Base-by-base conservation (phyloP, 495 filamentous ascomycete species). In the Oidiodendron maius region DNA sequence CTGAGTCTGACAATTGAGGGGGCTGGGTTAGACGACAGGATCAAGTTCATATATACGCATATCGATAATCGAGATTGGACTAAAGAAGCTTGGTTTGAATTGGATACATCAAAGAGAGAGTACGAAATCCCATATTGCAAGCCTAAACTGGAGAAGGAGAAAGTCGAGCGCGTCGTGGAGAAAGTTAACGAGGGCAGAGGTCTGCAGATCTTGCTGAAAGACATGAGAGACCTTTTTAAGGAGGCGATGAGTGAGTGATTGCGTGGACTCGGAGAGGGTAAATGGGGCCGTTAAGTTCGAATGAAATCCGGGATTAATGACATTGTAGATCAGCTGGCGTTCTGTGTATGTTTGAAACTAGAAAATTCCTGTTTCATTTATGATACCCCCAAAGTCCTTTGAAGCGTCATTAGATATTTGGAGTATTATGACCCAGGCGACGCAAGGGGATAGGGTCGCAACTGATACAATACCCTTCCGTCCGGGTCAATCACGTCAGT, bases 21-120 rank as follows among this genome's bases (percentile, higher is more conserved):
- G 3, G 86, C 86, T 0, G 91, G 91, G 0, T 73, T 76, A 42
- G 82, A 85, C 45, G 91, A 96, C 66, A 74, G 87, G 30, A 71
- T 98, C 52, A 94, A 91, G 65, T 95, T 98, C 70, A 78, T 90
- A 3, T 98, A 85, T 61, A 89, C 78, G n/a, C 86, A 95, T 64
- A 66, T 96, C 23, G 78, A 86, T 60, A 91, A 96, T 67, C 76
- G 81, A 53, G 83, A 93, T 57, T 93, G 89, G 87, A 86, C 86
- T 55, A 77, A 81, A 48, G 93, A 98, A 68, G 86, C 82, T 9
- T 96, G 83, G 82, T 98, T 98, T 64, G 91, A 96, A 72, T 67
- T 98, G 46, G 82, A 83, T 55, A 91, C 83, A 54, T 76, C 80
- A 10, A 81, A 76, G 53, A 72, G 84, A 45, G 93, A 97, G 47